phyloP scores from a whole-genome alignment of 768 basidiomycete genomes.

The Phlegmacium glaucopus region DNA sequence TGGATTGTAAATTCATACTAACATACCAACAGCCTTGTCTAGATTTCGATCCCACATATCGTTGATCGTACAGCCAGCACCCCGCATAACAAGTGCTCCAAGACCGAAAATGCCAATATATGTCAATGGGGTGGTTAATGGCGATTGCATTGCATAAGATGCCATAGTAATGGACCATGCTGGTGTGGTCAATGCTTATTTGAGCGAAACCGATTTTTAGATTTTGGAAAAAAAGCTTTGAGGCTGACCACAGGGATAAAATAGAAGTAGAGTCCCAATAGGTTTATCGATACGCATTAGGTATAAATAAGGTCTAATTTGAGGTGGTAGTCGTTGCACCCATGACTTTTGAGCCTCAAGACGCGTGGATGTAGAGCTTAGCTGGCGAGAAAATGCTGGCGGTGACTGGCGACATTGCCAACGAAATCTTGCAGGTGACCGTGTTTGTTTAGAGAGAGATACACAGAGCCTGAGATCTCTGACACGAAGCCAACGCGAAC shows the following conservation, averaged over 20 bases:
- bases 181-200: constrained; percentile 31
- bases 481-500: too few species aligned
- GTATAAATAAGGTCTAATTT: constrained; percentile 74
- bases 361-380: background rate
- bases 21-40: constrained; percentile 86
- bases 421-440: background rate
- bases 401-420: constrained; percentile 1
- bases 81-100: constrained; percentile 94
- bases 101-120: constrained; percentile 83
- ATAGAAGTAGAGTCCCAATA: constrained; percentile 87
- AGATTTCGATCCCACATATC: constrained; percentile 97
- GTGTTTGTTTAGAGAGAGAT: too few species aligned
- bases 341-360: constrained; percentile 39
- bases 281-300: constrained; percentile 94
- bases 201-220: background rate
- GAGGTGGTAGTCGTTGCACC: constrained; percentile 62
- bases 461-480: too few species aligned
- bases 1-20: background rate
- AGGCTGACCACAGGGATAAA: constrained; percentile 88
- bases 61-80: constrained; percentile 98
- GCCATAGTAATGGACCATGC: constrained; percentile 99
- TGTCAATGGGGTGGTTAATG: constrained; percentile 63
- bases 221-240: background rate
- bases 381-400: background rate
- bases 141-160: constrained; percentile 70